Percentiles rank a stretch among this genome's conserved stretches.
Evolutionary conservation across 257 asterid species (phyloP).

Genomic region (Salvia splendens): DNA sequence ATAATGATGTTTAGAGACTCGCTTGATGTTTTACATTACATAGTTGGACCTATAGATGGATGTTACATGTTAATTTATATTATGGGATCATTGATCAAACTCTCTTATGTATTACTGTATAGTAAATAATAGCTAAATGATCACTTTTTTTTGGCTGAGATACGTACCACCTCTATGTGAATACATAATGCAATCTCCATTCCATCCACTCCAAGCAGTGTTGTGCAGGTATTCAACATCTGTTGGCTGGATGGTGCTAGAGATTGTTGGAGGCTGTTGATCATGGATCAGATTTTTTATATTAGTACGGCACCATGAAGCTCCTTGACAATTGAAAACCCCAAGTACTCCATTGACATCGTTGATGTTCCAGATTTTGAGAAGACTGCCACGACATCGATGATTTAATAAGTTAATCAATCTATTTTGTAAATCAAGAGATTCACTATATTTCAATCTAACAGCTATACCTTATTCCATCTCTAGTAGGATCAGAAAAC

Average conservation of each 20-base stretch:
- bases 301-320: constrained; percentile 60
- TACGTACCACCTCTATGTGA: constrained; percentile 61
- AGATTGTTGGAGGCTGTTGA: constrained; percentile 49
- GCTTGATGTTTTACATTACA: not conserved
- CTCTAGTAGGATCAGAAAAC: constrained; percentile 86
- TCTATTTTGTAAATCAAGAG: constrained; percentile 10
- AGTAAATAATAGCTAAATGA: not conserved
- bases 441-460: constrained; percentile 1
- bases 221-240: constrained; percentile 59
- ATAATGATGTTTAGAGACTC: not conserved
- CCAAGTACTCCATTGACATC: constrained; percentile 69
- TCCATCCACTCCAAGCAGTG: constrained; percentile 55
- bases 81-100: not conserved
- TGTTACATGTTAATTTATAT: not conserved
- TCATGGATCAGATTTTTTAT: constrained; percentile 61
- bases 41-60: not conserved
- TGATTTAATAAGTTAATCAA: not conserved
- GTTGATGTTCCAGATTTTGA: constrained; percentile 76
- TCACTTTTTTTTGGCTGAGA: not conserved
- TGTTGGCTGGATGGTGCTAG: constrained; percentile 46
- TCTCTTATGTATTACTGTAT: not conserved
- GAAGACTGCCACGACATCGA: constrained; percentile 44
- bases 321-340: constrained; percentile 74
- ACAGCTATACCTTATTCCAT: constrained; percentile 54
- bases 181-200: constrained; percentile 63